Percentiles rank a stretch among this genome's conserved stretches.
Evolutionary conservation across 441 rosid species (phyloP).

Genomic region (Pelargonium hybrid): DNA sequence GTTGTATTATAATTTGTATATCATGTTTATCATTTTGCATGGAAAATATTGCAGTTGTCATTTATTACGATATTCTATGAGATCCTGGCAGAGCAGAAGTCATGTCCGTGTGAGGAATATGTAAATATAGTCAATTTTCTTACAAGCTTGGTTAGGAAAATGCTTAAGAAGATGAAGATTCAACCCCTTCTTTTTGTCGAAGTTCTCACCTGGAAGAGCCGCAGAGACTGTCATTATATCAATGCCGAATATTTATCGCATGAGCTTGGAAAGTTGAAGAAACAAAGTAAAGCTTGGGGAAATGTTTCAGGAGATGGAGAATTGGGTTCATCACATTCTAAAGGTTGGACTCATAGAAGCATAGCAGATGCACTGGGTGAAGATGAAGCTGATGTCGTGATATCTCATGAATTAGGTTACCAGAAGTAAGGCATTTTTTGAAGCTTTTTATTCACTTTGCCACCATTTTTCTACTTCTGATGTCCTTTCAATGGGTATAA

Average conservation of each 20-base stretch:
- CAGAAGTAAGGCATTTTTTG: slow-evolving; percentile 37
- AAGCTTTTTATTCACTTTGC: slow-evolving; percentile 5
- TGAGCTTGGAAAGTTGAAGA: slow-evolving; percentile 63
- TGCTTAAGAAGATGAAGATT: slow-evolving; percentile 78
- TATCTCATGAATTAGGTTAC: slow-evolving; percentile 46
- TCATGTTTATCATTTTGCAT: slow-evolving; percentile 14
- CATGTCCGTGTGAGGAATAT: slow-evolving; percentile 52
- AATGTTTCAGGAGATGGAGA: slow-evolving; percentile 38
- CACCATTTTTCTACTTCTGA: slow-evolving; percentile 9
- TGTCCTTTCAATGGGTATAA: slow-evolving; percentile 5
- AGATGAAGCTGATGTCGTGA: slow-evolving; percentile 91
- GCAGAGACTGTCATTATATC: slow-evolving; percentile 78
- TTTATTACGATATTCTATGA: slow-evolving; percentile 58
- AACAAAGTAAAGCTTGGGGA: slow-evolving; percentile 37
- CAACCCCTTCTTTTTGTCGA: slow-evolving; percentile 94
- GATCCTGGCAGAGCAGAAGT: slow-evolving; percentile 77
- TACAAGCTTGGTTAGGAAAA: slow-evolving; percentile 50
- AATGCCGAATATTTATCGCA: slow-evolving; percentile 77
- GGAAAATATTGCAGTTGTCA: slow-evolving; percentile 57
- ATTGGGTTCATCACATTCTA: slow-evolving; percentile 28
- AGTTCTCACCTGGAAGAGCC: slow-evolving; percentile 80
- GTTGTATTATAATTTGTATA: slow-evolving; percentile 7
- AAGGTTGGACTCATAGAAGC: slow-evolving; percentile 59
- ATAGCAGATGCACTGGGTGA: slow-evolving; percentile 97
- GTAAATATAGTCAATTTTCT: slow-evolving; percentile 53